Percentiles rank a stretch among this genome's conserved stretches.
Evolutionary conservation across 2,329 filamentous ascomycete genomes (phyloP).

Genomic region (Thielaviopsis ethacetica): DNA sequence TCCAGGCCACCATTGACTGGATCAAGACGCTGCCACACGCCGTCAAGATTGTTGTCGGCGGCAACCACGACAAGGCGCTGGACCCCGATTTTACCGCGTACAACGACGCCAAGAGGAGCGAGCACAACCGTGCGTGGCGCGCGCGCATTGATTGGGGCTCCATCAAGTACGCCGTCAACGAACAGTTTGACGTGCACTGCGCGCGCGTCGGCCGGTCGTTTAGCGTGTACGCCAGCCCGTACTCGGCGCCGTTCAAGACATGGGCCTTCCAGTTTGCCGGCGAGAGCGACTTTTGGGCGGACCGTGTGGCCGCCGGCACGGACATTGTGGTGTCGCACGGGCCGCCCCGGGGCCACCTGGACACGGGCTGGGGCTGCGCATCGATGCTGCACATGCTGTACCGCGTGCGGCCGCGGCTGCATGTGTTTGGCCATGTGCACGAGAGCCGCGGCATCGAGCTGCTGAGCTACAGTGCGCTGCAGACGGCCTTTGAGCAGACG

Average conservation of each 20-base stretch:
- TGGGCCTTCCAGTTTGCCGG: conserved; percentile 27
- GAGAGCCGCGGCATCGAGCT: conserved; percentile 52
- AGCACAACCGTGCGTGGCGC: conserved; percentile 22
- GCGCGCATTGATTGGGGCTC: conserved; percentile 43
- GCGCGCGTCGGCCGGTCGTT: conserved; percentile 2
- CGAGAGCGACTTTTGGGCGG: conserved; percentile 17
- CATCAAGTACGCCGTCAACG: conserved; percentile 62
- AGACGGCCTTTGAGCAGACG: conserved; percentile 47
- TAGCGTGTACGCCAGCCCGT: conserved; percentile 17
- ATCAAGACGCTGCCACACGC: conserved; percentile 38
- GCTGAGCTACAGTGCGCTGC: conserved; percentile 58
- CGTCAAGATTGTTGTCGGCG: conserved; percentile 29
- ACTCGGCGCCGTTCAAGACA: conserved; percentile 19
- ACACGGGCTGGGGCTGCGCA: conserved; percentile 19
- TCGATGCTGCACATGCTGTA: conserved; percentile 13
- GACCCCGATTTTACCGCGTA: conserved; percentile 17
- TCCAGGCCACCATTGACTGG: conserved; percentile 56
- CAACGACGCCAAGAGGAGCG: conserved; percentile 13
- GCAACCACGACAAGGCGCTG: conserved; percentile 28
- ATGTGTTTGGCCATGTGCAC: conserved; percentile 11
- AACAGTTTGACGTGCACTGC: conserved; percentile 46
- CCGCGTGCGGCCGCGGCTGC: conserved; percentile 1
- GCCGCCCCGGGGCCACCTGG: conserved; percentile 22
- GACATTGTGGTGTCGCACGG: conserved; percentile 26
- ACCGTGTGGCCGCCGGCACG: conserved; percentile 15